These are phyloP conservation scores for Logfia minima DNA, from an alignment of 129 eudicot genomes.

Conservation along the genomic window DNA sequence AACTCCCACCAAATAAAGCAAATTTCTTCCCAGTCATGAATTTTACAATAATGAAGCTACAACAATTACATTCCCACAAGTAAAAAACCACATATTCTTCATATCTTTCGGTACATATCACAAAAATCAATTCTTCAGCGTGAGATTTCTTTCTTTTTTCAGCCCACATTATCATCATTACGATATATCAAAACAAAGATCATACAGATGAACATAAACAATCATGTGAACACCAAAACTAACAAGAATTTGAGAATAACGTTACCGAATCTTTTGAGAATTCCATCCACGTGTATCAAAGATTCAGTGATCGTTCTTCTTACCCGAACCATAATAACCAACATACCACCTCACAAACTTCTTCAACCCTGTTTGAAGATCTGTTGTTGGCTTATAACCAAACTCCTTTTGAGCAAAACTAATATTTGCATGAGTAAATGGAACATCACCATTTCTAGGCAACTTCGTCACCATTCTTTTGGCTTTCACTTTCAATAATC, in stretches of 20 bases:
- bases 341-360: conserved; percentile 83
- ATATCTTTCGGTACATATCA: conserved; percentile 56
- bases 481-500: conserved; percentile 71
- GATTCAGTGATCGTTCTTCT: conserved; percentile 64
- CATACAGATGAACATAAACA: conserved; percentile 37
- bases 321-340: conserved; percentile 63
- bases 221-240: conserved; percentile 50
- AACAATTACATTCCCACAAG: conserved; percentile 39
- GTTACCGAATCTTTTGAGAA: conserved; percentile 34
- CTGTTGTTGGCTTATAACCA: conserved; percentile 80
- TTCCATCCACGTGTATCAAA: conserved; percentile 8
- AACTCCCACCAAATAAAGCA: conserved; percentile 49
- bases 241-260: conserved; percentile 52
- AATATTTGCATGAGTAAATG: conserved; percentile 78
- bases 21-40: conserved; percentile 51
- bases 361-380: conserved; percentile 89
- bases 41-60: conserved; percentile 68
- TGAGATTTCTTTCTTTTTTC: conserved; percentile 35
- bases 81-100: conserved; percentile 32
- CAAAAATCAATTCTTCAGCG: conserved; percentile 36
- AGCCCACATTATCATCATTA: conserved; percentile 43
- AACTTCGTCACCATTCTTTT: conserved; percentile 58
- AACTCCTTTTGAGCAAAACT: conserved; percentile 73
- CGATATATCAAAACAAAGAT: conserved; percentile 52
- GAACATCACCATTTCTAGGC: conserved; percentile 91